phyloP scores from a whole-genome alignment of 805 yeast species.

The Saturnispora silvae region DNA sequence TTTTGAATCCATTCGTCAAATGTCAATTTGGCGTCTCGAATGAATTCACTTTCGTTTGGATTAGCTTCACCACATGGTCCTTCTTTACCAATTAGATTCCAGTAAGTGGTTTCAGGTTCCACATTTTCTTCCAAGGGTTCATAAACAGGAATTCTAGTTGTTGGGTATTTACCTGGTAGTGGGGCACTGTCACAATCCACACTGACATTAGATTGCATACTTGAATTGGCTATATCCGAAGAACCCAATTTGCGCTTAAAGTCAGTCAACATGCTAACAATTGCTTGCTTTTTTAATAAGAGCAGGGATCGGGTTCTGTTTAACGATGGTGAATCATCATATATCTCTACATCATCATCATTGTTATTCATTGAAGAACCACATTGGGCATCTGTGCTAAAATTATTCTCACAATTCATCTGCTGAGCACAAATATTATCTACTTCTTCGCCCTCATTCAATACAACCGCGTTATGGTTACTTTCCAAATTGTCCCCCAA shows the following conservation, averaged over 20 bases:
- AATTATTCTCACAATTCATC: neutral
- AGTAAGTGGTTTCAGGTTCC: conserved; percentile 11
- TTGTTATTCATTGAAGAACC: no score
- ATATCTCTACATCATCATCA: neutral
- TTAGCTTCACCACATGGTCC: conserved; percentile 7
- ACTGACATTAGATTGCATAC: neutral
- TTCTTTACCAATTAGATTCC: conserved; percentile 9
- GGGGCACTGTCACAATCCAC: neutral
- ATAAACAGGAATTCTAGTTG: conserved; percentile 12
- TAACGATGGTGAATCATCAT: conserved; percentile 3
- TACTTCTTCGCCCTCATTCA: no score
- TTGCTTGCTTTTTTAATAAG: neutral
- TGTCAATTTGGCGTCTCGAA: conserved; percentile 12
- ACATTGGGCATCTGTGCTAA: conserved; percentile 2
- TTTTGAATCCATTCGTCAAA: conserved; percentile 28
- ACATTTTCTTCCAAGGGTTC: conserved; percentile 9
- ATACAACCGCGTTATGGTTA: no score
- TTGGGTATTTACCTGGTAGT: conserved; percentile 11
- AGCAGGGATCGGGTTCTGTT: neutral
- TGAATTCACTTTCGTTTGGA: conserved; percentile 12
- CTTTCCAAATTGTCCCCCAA: neutral
- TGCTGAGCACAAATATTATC: no score
- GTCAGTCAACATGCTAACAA: neutral
- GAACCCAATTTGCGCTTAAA: neutral
- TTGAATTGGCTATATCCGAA: neutral